A percentile compares a stretch with the other conserved stretches of the same genome.
These are phyloP conservation scores for Anthracocystis walkeri DNA, from an alignment of 1,284 basidiomycete species.

Conservation along the genomic window DNA sequence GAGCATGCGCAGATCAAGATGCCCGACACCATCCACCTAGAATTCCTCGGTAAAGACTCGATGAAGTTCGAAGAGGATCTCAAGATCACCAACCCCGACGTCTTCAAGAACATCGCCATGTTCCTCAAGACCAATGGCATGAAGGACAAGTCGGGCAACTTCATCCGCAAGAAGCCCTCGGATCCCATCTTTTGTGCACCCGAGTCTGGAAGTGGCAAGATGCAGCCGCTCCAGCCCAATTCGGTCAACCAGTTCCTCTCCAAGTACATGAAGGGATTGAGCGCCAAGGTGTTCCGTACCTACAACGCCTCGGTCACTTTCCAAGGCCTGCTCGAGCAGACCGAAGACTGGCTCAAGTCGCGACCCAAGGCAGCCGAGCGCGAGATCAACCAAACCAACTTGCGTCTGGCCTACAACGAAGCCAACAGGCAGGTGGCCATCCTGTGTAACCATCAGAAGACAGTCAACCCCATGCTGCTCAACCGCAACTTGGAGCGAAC, in stretches of 20 bases:
- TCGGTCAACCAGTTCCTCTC: constrained; percentile 68
- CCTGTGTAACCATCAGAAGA: constrained; percentile 69
- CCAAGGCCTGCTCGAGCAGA: constrained; percentile 68
- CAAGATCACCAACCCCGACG: constrained; percentile 59
- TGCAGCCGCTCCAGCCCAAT: constrained; percentile 57
- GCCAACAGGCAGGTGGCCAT: constrained; percentile 69
- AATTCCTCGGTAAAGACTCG: constrained; percentile 68
- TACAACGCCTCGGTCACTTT: constrained; percentile 69
- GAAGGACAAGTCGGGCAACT: constrained; percentile 72
- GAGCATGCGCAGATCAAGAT: constrained; percentile 65
- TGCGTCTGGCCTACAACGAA: constrained; percentile 67
- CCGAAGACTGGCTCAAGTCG: constrained; percentile 62
- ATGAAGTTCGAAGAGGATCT: constrained; percentile 69
- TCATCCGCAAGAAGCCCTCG: constrained; percentile 85
- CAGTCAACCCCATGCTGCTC: constrained; percentile 64
- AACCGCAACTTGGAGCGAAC: constrained; percentile 57
- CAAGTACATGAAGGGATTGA: constrained; percentile 67
- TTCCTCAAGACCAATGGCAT: constrained; percentile 64
- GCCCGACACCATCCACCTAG: constrained; percentile 64
- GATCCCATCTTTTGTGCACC: constrained; percentile 83
- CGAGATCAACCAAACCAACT: constrained; percentile 61
- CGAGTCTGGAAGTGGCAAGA: constrained; percentile 44
- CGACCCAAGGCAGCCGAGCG: constrained; percentile 62
- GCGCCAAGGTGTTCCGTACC: constrained; percentile 69
- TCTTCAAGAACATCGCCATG: constrained; percentile 68